Evolutionary conservation across 2,329 filamentous ascomycete species (phyloP).

Genomic region (Penicillium sp.): DNA sequence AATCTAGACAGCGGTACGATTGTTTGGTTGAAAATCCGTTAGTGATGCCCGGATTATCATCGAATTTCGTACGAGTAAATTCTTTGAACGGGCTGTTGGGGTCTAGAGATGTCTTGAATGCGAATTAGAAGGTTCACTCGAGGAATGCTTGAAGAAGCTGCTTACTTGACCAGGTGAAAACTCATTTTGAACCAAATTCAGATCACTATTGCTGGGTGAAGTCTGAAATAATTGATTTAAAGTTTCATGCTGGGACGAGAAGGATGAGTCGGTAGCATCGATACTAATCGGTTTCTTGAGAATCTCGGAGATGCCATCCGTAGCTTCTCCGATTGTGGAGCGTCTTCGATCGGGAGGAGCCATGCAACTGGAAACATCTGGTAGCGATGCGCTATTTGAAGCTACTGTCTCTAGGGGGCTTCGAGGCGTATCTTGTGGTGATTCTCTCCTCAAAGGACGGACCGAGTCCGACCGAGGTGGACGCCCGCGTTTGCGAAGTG

Average conservation of each 20-base stretch:
- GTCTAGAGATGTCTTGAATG: background rate
- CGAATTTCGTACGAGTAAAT: background rate
- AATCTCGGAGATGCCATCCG: background rate
- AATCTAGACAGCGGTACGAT: slow-evolving; percentile 44
- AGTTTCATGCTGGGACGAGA: background rate
- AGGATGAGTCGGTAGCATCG: background rate
- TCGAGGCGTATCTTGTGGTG: background rate
- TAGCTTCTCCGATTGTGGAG: background rate
- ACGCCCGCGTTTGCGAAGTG: slow-evolving; percentile 25
- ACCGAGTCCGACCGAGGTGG: slow-evolving; percentile 6
- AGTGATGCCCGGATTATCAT: background rate
- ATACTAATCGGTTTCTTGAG: background rate
- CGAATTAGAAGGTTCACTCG: background rate
- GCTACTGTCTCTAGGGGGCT: background rate
- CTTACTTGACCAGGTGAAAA: background rate
- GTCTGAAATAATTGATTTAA: background rate
- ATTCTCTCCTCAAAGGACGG: background rate
- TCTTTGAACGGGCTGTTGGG: background rate
- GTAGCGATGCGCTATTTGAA: background rate
- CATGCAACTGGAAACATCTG: background rate
- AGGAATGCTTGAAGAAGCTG: background rate
- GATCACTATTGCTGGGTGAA: too few species aligned
- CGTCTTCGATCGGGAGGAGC: background rate
- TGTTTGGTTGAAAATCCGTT: background rate
- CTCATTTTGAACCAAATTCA: background rate